Conservation (phyloP, 2,329 filamentous ascomycete species). For the Clonostachys chloroleuca region DNA sequence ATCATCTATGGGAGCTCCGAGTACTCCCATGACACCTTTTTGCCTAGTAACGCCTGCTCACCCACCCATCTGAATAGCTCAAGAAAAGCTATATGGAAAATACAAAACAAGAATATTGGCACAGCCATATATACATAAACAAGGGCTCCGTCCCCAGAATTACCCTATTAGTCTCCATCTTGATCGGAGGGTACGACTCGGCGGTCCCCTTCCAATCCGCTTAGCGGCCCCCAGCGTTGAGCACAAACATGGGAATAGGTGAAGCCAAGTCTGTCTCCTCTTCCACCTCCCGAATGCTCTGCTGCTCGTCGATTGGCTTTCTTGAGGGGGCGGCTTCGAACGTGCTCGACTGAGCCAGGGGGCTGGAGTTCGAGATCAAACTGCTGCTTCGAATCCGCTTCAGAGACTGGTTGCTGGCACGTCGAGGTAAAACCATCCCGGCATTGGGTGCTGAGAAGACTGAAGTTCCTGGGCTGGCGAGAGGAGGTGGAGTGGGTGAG, state of each 20-base stretch:
- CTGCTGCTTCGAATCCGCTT: constrained; percentile 53
- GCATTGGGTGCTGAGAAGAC: constrained; percentile 67
- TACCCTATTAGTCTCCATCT: no score
- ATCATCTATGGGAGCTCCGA: no score
- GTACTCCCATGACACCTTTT: no score
- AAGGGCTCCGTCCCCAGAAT: no score
- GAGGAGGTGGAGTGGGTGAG: constrained; percentile 57
- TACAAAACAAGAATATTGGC: no score
- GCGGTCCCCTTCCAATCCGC: no score
- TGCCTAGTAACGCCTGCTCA: no score
- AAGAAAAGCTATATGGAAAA: no score
- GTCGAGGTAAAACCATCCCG: constrained; percentile 57
- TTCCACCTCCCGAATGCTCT: constrained; percentile 12
- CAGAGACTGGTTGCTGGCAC: constrained; percentile 43
- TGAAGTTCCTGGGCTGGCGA: constrained; percentile 64
- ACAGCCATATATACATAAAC: no score
- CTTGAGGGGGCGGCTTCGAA: constrained; percentile 36
- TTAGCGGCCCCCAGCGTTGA: constrained; percentile 44
- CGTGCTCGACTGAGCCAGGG: constrained; percentile 44
- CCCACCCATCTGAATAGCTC: no score
- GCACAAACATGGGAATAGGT: constrained; percentile 57
- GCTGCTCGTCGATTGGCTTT: constrained; percentile 10
- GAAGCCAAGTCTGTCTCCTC: constrained; percentile 47
- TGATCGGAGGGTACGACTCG: no score
- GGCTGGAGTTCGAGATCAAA: constrained; percentile 36